Evolutionary conservation across 306 rosid genomes (phyloP), one percentile per base, ranked within the genome.

Genomic region (Acacia melanoxylon): DNA sequence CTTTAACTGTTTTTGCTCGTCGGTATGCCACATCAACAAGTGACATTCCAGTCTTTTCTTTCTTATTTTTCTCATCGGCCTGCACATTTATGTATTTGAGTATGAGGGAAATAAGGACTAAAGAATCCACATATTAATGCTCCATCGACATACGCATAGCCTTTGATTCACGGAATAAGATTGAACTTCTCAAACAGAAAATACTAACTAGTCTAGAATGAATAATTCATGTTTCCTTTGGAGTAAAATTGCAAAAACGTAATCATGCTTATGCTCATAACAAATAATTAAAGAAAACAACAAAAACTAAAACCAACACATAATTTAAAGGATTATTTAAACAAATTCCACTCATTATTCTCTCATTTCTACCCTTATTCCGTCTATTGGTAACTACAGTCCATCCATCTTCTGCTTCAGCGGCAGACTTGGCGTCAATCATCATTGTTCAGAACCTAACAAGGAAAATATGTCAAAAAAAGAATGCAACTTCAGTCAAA

Each of bases 1-100:
- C 99, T 87, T 96, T 96, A 46, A 76, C 97, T 16, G 99, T 97
- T 83, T 93, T 96, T 14, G 98, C 99, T 44, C 99, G 89, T 71
- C 99, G 91, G 78, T 93, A 96, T 44, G 91, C 99, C 75, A 96
- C 79, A 56, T 93, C 97, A 69, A 92, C 92, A 70, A 96, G 94
- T n/a, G 94, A 82, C 81, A 87, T 24, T 83, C 99, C 94, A 63
- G 88, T 40, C 65, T 91, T 90, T 27, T 91, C 97, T 35, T 89
- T 91, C 85, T 86, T 85, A 33, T 86, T 68, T 41, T 75, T 45
- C 75, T 89, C 88, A 75, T 80, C 85, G 70, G 81, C 94, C 97
- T 93, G 93, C 75, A 75, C 52, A 74, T 59, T 83, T 46, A 65
- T 42, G 82, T 65, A 58, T 86, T 71, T 42, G 45, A 52, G 84